Evolutionary conservation across 345 rosid species (phyloP).

Genomic region (Camelina laxa): DNA sequence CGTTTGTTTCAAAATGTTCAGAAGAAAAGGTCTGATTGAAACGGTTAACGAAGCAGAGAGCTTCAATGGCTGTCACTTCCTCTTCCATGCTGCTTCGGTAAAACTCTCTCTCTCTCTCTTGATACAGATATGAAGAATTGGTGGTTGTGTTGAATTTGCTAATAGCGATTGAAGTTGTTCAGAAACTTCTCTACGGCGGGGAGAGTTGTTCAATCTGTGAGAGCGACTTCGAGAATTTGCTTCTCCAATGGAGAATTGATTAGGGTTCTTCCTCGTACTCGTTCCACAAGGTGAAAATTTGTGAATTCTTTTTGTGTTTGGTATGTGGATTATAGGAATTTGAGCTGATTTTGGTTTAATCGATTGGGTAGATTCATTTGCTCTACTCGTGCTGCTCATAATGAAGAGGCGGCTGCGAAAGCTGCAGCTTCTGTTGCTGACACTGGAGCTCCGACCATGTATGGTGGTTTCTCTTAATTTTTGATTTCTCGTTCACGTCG

Average conservation of each 20-base stretch:
- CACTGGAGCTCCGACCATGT: conserved; percentile 87
- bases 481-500: conserved; percentile 36
- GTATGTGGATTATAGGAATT: background rate
- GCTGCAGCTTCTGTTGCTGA: conserved; percentile 68
- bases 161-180: conserved; percentile 27
- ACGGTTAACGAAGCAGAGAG: conserved; percentile 26
- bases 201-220: conserved; percentile 42
- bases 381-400: conserved; percentile 55
- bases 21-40: background rate
- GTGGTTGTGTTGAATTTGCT: background rate
- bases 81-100: conserved; percentile 52
- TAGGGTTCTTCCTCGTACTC: conserved; percentile 43
- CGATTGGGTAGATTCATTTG: conserved; percentile 51
- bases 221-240: conserved; percentile 33
- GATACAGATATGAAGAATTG: background rate
- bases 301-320: background rate
- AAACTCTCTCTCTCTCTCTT: background rate
- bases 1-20: background rate
- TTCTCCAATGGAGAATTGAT: conserved; percentile 36
- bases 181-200: conserved; percentile 51
- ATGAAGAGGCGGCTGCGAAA: conserved; percentile 84
- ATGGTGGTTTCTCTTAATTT: conserved; percentile 48
- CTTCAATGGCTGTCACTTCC: conserved; percentile 55
- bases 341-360: conserved; percentile 28
- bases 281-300: conserved; percentile 54